phyloP scores from a whole-genome alignment of 208 protist species.

The Endotrypanum monterogeii region DNA sequence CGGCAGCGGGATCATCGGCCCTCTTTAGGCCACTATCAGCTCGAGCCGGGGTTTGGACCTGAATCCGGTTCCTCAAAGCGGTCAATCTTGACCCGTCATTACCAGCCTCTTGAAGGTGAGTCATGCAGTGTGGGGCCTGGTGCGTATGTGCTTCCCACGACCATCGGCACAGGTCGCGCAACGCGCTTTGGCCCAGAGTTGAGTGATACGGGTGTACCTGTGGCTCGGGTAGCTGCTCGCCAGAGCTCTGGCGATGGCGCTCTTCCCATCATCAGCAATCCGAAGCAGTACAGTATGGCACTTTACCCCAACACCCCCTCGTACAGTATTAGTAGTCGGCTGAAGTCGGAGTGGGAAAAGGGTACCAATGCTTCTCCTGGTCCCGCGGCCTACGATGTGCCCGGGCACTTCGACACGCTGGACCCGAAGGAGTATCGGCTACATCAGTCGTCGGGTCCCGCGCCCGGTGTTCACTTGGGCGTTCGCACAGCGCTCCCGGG shows the following conservation, averaged over 20 bases:
- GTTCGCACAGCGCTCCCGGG: slow-evolving; percentile 40
- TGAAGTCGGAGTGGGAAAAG: slow-evolving; percentile 43
- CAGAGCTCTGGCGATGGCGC: not conserved
- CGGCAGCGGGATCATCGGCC: slow-evolving; percentile 75
- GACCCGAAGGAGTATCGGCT: slow-evolving; percentile 9
- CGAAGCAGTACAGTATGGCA: slow-evolving; percentile 81
- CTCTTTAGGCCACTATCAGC: slow-evolving; percentile 62
- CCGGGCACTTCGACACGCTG: slow-evolving; percentile 50
- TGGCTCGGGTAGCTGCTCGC: not conserved
- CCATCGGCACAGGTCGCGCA: slow-evolving; percentile 60
- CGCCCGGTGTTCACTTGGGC: slow-evolving; percentile 59
- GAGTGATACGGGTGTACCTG: not conserved
- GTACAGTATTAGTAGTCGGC: slow-evolving; percentile 65
- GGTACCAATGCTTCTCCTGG: slow-evolving; percentile 23
- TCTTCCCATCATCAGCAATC: slow-evolving; percentile 5
- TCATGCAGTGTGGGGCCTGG: slow-evolving; percentile 52
- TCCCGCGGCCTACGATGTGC: slow-evolving; percentile 57
- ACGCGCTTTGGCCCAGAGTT: slow-evolving; percentile 38
- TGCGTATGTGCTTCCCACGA: slow-evolving; percentile 60
- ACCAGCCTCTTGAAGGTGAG: slow-evolving; percentile 25
- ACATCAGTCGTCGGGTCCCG: slow-evolving; percentile 26
- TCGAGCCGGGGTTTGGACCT: slow-evolving; percentile 45
- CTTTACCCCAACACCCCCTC: slow-evolving; percentile 59
- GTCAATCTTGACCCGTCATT: slow-evolving; percentile 43
- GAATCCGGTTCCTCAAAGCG: slow-evolving; percentile 40